These are phyloP conservation scores for Penicillium maclennaniae DNA, from an alignment of 495 filamentous ascomycete species.

Conservation along the genomic window DNA sequence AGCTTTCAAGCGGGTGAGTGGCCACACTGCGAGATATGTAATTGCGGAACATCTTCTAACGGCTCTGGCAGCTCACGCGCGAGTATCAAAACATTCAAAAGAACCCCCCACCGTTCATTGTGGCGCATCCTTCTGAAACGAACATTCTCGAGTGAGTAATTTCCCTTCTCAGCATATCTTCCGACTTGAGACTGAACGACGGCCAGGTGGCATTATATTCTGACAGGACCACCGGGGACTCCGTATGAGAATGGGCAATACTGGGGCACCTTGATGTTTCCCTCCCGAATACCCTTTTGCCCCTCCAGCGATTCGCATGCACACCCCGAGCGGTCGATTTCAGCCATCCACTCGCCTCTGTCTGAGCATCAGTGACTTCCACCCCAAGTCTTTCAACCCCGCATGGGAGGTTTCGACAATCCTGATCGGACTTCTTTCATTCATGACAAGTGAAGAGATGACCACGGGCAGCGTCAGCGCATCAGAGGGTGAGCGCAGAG, in stretches of 20 bases:
- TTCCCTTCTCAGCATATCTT: background rate
- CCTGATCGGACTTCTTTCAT: conserved; percentile 86
- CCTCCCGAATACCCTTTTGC: conserved; percentile 96
- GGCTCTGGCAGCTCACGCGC: conserved; percentile 65
- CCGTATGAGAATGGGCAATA: conserved; percentile 95
- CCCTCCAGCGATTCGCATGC: conserved; percentile 96
- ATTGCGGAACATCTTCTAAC: conserved; percentile 13
- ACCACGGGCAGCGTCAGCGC: conserved; percentile 89
- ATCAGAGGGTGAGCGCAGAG: conserved; percentile 71
- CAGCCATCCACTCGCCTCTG: conserved; percentile 89
- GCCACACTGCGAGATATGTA: background rate
- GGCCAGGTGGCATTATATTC: conserved; percentile 93
- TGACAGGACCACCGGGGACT: conserved; percentile 91
- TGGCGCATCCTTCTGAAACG: conserved; percentile 85
- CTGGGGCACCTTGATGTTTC: conserved; percentile 96
- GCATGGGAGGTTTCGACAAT: conserved; percentile 99
- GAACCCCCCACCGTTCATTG: conserved; percentile 90
- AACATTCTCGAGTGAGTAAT: conserved; percentile 84
- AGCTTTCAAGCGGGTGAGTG: conserved; percentile 76
- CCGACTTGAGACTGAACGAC: conserved; percentile 1
- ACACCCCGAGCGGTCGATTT: conserved; percentile 93
- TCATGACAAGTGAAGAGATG: conserved; percentile 99
- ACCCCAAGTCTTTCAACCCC: conserved; percentile 95
- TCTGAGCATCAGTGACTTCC: conserved; percentile 93
- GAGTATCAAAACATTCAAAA: conserved; percentile 92